Evolutionary conservation across 345 rosid genomes (phyloP).

Genomic region (Erucastrum elatum): DNA sequence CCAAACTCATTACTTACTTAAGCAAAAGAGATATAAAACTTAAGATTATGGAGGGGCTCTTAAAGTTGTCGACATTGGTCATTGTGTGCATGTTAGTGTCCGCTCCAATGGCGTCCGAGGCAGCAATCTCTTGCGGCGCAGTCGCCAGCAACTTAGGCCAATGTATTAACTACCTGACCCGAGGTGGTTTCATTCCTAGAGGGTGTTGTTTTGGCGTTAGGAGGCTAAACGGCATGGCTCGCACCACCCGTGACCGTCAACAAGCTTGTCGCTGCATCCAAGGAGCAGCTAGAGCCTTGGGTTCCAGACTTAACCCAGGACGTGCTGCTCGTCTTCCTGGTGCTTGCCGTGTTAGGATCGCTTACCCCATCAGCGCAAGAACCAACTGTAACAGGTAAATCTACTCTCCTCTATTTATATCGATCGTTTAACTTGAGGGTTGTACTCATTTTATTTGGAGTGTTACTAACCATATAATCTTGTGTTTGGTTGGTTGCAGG

Average conservation of each 20-base stretch:
- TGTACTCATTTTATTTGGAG: background rate
- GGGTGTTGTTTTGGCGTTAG: slow-evolving; percentile 53
- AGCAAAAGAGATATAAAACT: background rate
- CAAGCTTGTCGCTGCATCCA: slow-evolving; percentile 56
- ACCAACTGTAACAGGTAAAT: slow-evolving; percentile 52
- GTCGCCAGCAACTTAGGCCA: slow-evolving; percentile 34
- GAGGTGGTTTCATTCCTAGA: slow-evolving; percentile 22
- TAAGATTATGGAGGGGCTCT: slow-evolving; percentile 27
- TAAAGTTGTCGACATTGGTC: slow-evolving; percentile 31
- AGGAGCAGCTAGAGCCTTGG: slow-evolving; percentile 29
- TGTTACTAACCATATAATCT: slow-evolving; percentile 10
- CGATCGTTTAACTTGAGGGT: too few relatives aligned
- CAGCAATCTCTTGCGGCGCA: slow-evolving; percentile 45
- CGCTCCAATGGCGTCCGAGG: slow-evolving; percentile 39
- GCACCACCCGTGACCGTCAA: slow-evolving; percentile 53
- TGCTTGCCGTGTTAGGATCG: slow-evolving; percentile 50
- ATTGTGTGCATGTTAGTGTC: slow-evolving; percentile 34
- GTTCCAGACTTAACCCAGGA: slow-evolving; percentile 24
- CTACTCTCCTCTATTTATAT: background rate
- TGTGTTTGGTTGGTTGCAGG: slow-evolving; percentile 27
- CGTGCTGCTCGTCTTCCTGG: slow-evolving; percentile 49
- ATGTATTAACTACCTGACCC: slow-evolving; percentile 45
- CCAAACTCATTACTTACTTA: slow-evolving; percentile 21
- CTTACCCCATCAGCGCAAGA: slow-evolving; percentile 59
- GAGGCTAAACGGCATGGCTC: slow-evolving; percentile 43